Evolutionary conservation across 1,284 basidiomycete genomes (phyloP).

Genomic region (Ceratobasidium sp.): DNA sequence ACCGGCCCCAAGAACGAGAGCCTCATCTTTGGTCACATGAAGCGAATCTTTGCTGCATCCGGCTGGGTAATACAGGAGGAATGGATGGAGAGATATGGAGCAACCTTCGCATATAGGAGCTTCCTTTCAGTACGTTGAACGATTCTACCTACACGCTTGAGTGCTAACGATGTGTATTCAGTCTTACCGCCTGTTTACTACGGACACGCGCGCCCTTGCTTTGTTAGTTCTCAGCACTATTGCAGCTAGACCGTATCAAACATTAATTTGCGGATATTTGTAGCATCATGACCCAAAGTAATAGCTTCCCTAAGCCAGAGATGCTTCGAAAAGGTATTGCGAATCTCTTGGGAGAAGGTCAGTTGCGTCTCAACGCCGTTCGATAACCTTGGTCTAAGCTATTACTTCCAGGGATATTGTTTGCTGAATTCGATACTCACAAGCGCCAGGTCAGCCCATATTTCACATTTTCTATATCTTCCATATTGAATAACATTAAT

Average conservation of each 20-base stretch:
- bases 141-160: neutral
- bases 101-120: slow-evolving; percentile 31
- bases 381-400: neutral
- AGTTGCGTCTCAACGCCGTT: no score
- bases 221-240: neutral
- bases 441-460: slow-evolving; percentile 32
- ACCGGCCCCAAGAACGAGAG: slow-evolving; percentile 11
- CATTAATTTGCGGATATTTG: neutral
- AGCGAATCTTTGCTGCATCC: slow-evolving; percentile 6
- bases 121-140: slow-evolving; percentile 34
- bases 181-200: slow-evolving; percentile 26
- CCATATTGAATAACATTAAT: slow-evolving; percentile 6
- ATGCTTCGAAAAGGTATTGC: neutral
- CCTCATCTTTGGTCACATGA: slow-evolving; percentile 38
- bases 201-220: slow-evolving; percentile 39
- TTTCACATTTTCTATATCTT: neutral
- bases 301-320: slow-evolving; percentile 27
- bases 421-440: slow-evolving; percentile 30
- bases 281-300: slow-evolving; percentile 14
- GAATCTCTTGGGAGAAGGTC: slow-evolving; percentile 45
- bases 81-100: slow-evolving; percentile 44
- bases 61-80: slow-evolving; percentile 8
- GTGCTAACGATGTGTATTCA: neutral
- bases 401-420: slow-evolving; percentile 12
- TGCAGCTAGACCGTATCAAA: neutral